Percentiles rank a stretch among this genome's conserved stretches.
phyloP scores from a whole-genome alignment of 495 filamentous ascomycete species.

The Letharia lupina region DNA sequence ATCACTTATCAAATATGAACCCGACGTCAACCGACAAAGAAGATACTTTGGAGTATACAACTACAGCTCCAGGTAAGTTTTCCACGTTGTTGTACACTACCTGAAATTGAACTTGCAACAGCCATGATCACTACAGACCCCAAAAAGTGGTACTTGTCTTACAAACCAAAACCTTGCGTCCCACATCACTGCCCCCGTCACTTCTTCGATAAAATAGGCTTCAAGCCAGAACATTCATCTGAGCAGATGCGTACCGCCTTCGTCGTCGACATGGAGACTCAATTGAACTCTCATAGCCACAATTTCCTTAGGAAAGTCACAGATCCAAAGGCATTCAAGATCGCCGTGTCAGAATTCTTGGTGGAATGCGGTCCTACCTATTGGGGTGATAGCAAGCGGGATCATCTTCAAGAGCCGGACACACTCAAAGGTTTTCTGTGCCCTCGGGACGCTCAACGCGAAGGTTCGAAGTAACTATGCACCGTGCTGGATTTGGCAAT shows the following conservation, averaged over 20 bases:
- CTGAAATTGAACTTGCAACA: not conserved
- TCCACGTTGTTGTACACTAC: not conserved
- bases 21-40: not conserved
- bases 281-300: not conserved
- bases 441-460: conserved; percentile 4
- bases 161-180: not conserved
- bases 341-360: conserved; percentile 10
- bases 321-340: conserved; percentile 7
- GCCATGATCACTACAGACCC: not conserved
- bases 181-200: not conserved
- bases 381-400: conserved; percentile 1
- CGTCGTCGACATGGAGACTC: not conserved
- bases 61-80: not conserved
- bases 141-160: no score
- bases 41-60: not conserved
- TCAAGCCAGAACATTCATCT: not conserved
- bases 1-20: not conserved
- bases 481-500: not conserved
- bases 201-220: not conserved
- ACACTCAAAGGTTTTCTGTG: conserved; percentile 3
- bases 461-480: not conserved
- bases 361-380: not conserved
- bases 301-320: not conserved
- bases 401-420: conserved; percentile 6
- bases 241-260: not conserved